phyloP scores from a whole-genome alignment of 2,329 filamentous ascomycete genomes.

The Gnomoniopsis sp. region DNA sequence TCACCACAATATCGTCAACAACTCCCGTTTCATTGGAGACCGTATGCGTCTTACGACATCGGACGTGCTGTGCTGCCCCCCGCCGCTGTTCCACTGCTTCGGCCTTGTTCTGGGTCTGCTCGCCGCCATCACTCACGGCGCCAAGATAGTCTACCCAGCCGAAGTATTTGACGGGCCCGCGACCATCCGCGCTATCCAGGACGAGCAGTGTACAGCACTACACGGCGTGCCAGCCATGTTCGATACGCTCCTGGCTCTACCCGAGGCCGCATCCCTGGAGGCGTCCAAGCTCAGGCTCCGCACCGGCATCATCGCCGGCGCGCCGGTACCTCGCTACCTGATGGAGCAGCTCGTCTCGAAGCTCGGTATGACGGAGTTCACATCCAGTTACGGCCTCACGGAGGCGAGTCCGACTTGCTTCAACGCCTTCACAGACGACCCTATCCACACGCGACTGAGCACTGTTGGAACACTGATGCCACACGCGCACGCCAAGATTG shows the following conservation, averaged over 20 bases:
- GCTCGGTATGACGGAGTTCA: conserved; percentile 73
- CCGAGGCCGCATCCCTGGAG: conserved; percentile 33
- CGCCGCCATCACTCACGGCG: conserved; percentile 69
- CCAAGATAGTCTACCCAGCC: conserved; percentile 71
- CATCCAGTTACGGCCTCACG: conserved; percentile 68
- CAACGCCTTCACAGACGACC: conserved; percentile 73
- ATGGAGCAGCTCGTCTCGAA: conserved; percentile 70
- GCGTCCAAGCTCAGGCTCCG: conserved; percentile 52
- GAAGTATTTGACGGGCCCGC: conserved; percentile 69
- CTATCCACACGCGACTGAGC: conserved; percentile 60
- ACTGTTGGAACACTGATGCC: conserved; percentile 77
- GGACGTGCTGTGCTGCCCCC: conserved; percentile 75
- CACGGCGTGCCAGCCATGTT: conserved; percentile 87
- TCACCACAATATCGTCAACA: conserved; percentile 64
- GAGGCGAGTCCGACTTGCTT: conserved; percentile 79
- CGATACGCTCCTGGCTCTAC: conserved; percentile 56
- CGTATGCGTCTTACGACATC: conserved; percentile 65
- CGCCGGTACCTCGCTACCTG: conserved; percentile 69
- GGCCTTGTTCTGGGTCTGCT: conserved; percentile 75
- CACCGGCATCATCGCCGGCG: conserved; percentile 76
- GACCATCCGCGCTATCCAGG: conserved; percentile 62
- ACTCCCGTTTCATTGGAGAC: conserved; percentile 69
- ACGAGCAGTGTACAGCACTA: conserved; percentile 68
- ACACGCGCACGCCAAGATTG: conserved; percentile 73
- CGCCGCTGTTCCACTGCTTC: conserved; percentile 84